Base-by-base conservation (phyloP, 352 stramenopile species). In the Globisporangium polare region DNA sequence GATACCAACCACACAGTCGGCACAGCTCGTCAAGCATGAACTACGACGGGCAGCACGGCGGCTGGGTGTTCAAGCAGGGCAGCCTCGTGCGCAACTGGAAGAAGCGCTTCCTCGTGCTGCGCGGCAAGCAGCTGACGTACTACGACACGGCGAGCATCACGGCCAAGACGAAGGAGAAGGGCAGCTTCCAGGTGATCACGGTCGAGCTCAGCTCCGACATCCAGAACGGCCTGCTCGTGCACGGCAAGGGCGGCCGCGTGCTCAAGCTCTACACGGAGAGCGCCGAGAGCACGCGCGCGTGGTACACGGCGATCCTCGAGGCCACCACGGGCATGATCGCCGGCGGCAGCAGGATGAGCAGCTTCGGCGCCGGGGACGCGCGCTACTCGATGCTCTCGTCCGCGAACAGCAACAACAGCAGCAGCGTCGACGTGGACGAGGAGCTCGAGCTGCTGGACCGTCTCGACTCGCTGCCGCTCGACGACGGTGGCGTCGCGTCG, bases 241-340 rank as follows among this genome's bases (percentile, higher is more conserved):
- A 94, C 62, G 86, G 86, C 31, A 77, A 77, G 45, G 83, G 83
- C 27, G 86, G 86, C 10, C 86, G 86, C 62, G 83, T 94, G 62
- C 80, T 94, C 60, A 94, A 94, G 66, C 74, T 94, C 12, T 94
- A 94, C 67, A 94, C 86, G n/a, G 78, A 88, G 47, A 84, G 71
- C 53, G 77, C 83, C 27, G 79, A 93, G 62, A 75, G 62, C 58
- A 92, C 81, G 15, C 88, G 73, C 56, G 64, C 68, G 3, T 94
- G 83, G 86, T 87, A 87, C 72, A 68, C 89, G 43, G 78, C 81
- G 58, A 92, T 94, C 50, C 71, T 90, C 62, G 76, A 89, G 50
- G 83, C 82, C 42, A 91, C 80, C 13, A 77, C 66, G 15, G 53
- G 61, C 27, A 29, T 57, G 0, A 1, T 31, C 18, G 33, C 8